A percentile compares a stretch with the other conserved stretches of the same genome.
These are phyloP conservation scores for Backusella circina DNA, from an alignment of 192 early-diverging fungal genomes.

Conservation along the genomic window DNA sequence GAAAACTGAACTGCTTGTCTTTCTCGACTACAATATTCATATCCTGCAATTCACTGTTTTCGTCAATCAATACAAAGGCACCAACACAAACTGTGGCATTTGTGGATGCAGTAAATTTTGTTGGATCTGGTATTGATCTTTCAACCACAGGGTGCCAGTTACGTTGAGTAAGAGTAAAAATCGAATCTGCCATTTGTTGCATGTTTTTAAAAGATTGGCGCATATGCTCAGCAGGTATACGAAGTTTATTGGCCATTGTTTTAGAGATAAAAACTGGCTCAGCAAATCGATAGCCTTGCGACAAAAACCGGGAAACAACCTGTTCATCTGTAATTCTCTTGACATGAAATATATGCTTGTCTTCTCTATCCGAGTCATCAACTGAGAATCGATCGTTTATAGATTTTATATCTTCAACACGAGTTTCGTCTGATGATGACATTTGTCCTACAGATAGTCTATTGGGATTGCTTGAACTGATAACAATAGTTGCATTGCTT, in stretches of 20 bases:
- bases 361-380: constrained; percentile 9
- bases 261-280: constrained; percentile 29
- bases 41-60: neutral
- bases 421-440: neutral
- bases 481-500: neutral
- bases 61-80: constrained; percentile 19
- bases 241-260: constrained; percentile 28
- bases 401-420: neutral
- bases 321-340: constrained; percentile 10
- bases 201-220: constrained; percentile 26
- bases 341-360: constrained; percentile 34
- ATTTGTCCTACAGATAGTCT: neutral
- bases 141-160: neutral
- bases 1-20: constrained; percentile 14
- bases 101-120: neutral
- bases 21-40: constrained; percentile 18
- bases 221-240: constrained; percentile 26
- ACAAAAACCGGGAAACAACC: constrained; percentile 10
- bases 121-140: neutral
- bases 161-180: neutral
- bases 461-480: neutral
- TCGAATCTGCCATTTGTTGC: constrained; percentile 12
- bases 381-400: neutral
- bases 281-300: constrained; percentile 36
- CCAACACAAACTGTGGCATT: constrained; percentile 15